Base-by-base conservation (phyloP, 2,329 filamentous ascomycete genomes). In the Sporothrix luriei region DNA sequence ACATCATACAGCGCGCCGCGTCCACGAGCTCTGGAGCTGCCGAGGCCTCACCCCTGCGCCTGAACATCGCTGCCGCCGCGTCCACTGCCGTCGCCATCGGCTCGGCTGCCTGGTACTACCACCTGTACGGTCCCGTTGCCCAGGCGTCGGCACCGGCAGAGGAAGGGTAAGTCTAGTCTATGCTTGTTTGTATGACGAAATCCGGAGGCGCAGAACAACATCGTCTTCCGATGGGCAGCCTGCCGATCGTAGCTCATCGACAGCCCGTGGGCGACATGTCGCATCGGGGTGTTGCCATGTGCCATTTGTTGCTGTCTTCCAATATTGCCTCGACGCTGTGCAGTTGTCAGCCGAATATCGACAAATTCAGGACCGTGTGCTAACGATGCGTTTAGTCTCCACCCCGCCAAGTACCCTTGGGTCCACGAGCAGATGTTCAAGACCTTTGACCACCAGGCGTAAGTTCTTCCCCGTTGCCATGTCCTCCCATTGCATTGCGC, bases 371-470 rank as follows among this genome's bases (percentile, higher is more conserved):
- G 46, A 65, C 21, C 13, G 24, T 11, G 19, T 51, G 46, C 62
- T 65, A 65, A 65, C 62, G 33, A 29, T 14, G 9, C 61, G n/a
- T 26, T 26, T 38, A 99, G 95, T 84, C 89, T 99, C 75, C 95
- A 99, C 82, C 81, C 95, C 75, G 91, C 94, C 73, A 83, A 90
- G 77, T 98, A 98, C 82, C 95, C 95, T 73, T 99, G 95, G 95
- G 94, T 95, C 78, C 95, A 99, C 83, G 79, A 89, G 79, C 90
- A 95, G 83, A 93, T 90, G 87, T 85, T 89, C 82, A 97, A 97
- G 88, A 97, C 95, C 76, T 99, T 94, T 80, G 95, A 99, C 79
- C 94, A 98, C 84, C 90, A 91, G 83, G 90, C 93, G 92, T 97
- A 90, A 90, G 93, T 21, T 84, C 74, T 64, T 72, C 49, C 40